A percentile compares a stretch with the other conserved stretches of the same genome.
These are phyloP conservation scores for Litchi chinensis DNA, from an alignment of 345 rosid species.

Conservation along the genomic window DNA sequence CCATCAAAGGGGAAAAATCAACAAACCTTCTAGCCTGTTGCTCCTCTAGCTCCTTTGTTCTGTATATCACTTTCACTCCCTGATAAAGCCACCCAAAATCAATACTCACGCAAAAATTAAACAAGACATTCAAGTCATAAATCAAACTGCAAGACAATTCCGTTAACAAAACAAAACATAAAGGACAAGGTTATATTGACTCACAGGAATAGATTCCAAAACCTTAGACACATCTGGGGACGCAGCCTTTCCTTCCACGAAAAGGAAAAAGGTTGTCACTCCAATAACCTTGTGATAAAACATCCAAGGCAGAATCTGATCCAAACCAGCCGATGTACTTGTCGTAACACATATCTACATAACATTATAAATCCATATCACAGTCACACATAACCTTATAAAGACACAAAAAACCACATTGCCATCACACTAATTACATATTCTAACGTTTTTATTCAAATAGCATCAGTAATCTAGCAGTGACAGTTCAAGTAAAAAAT, in stretches of 20 bases:
- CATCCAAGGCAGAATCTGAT: conserved; percentile 97
- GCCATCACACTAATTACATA: neutral
- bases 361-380: neutral
- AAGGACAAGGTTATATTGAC: conserved; percentile 24
- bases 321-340: conserved; percentile 93
- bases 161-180: neutral
- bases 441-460: neutral
- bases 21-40: conserved; percentile 86
- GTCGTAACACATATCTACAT: conserved; percentile 79
- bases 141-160: conserved; percentile 8
- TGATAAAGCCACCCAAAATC: conserved; percentile 29
- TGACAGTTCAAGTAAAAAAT: neutral
- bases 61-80: conserved; percentile 87
- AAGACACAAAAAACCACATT: neutral
- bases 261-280: conserved; percentile 84
- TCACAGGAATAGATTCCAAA: conserved; percentile 81
- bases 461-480: neutral
- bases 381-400: neutral
- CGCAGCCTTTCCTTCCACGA: conserved; percentile 96
- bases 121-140: neutral
- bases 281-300: conserved; percentile 96
- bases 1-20: neutral
- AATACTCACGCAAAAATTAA: conserved; percentile 16
- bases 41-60: conserved; percentile 88
- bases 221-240: conserved; percentile 75